Base-by-base conservation (phyloP, 2,329 filamentous ascomycete genomes). In the Botrytis aclada region DNA sequence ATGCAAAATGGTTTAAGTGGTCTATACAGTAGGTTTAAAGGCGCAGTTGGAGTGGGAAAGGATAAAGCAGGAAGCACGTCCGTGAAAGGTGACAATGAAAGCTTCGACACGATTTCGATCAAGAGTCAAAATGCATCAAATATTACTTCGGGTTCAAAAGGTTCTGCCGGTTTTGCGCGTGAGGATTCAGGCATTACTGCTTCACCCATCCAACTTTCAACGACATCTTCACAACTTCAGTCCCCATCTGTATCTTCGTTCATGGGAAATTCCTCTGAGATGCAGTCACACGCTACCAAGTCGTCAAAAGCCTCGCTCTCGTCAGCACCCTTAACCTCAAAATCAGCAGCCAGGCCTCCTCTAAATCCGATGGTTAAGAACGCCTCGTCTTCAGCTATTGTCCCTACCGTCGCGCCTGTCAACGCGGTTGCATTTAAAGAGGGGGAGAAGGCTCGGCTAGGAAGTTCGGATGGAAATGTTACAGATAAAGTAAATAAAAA, bases 1-100 rank as follows among this genome's bases (percentile, higher is more conserved):
- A 89, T 96, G 34, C 93, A 96, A 75, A 93, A 95, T 82, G 94
- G 95, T 7, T 85, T 98, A 64, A 97, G 93, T 80, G 94, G 95
- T 0, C 84, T 98, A 54, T 98, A 98, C 82, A 96, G 88, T 82
- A 90, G 94, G 54, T 87, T 98, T 78, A 90, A 91, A 80, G 93
- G 93, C 72, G 94, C 91, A 0, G 93, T 97, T n/a, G 92, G 91
- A 25, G 92, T 86, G 22, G 88, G 86, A 61, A 91, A 88, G 76
- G 88, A 89, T 72, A 85, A 85, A 81, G 66, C 78, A 77, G 34
- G 78, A 74, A 63, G 80, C 77, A 72, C 79, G 78, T 76, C 76
- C 32, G 72, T 75, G 73, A 76, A 81, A 67, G 82, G 84, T 78
- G 81, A 87, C 78, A 76, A 81, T 77, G 81, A 85, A 79, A 77